Percentiles rank a stretch among this genome's conserved stretches.
phyloP scores from a whole-genome alignment of 306 rosid genomes.

The Delonix regia region DNA sequence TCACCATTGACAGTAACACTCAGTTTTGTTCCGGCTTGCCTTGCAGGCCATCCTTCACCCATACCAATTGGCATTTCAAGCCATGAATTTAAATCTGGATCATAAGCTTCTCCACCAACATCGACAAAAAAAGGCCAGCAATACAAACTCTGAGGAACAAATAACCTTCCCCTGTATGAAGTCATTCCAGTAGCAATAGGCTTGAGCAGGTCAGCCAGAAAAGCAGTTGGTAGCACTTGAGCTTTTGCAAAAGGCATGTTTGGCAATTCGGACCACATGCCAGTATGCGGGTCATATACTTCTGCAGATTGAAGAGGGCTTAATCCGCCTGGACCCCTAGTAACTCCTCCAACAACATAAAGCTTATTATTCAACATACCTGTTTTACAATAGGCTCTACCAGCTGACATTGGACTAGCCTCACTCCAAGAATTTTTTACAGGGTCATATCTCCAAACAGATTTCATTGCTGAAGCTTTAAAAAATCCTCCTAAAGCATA shows the following conservation, averaged over 20 bases:
- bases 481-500: conserved; percentile 49
- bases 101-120: conserved; percentile 50
- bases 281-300: conserved; percentile 41
- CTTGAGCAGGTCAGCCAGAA: conserved; percentile 49
- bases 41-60: conserved; percentile 55
- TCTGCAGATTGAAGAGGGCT: conserved; percentile 52
- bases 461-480: conserved; percentile 43
- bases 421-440: conserved; percentile 41
- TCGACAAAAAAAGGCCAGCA: conserved; percentile 56
- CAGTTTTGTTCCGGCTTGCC: conserved; percentile 50
- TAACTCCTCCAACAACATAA: conserved; percentile 48
- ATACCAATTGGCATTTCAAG: conserved; percentile 48
- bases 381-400: conserved; percentile 51
- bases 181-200: conserved; percentile 54
- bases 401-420: conserved; percentile 42
- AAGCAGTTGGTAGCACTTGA: conserved; percentile 46
- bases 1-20: conserved; percentile 36
- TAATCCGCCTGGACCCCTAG: conserved; percentile 47
- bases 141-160: conserved; percentile 54
- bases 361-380: conserved; percentile 45
- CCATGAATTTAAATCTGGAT: conserved; percentile 44
- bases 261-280: conserved; percentile 49
- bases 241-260: conserved; percentile 50
- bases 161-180: conserved; percentile 44
- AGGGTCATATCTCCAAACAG: conserved; percentile 48